Evolutionary conservation across 192 early-diverging fungal species (phyloP), one percentile per base, ranked within the genome.

Genomic region (Coemansia sp.): DNA sequence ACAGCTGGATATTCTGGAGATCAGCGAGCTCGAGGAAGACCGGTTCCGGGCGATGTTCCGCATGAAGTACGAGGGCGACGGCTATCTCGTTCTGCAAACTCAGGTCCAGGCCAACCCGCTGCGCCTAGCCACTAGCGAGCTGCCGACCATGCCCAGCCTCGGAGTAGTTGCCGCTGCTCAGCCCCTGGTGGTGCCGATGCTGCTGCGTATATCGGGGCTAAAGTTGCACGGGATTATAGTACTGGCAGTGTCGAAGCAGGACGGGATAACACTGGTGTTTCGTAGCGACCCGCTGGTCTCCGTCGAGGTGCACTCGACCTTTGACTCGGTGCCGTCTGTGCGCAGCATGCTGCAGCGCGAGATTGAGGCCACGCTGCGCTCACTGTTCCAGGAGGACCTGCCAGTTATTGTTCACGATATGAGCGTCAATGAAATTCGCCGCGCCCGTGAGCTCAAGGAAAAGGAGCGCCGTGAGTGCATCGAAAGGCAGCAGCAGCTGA

Each of bases 1-100:
- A 18, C 95, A 98, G 53, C 84, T 99, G 34, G 97, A 99, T 64
- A 95, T 99, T 70, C 77, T 99, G 10, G 97, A 99, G 61, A 97
- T 99, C 68, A 91, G 94, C 45, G 97, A 99, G 61, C 85, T 99
- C 16, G 88, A 90, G n/a, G 88, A 88, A 47, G 95, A 98, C 70
- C 86, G 91, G 52, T 98, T 98, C 77, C 88, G 93, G 45, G 97
- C 89, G 5, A 95, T 98, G 65, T 99, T 99, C 83, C 93, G 94
- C 58, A 84, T 99, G 72, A 88, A 85, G 31, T 99, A 99, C 73
- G 85, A 82, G 58, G 96, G 97, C 12, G 95, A 99, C 76, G 96
- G 95, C 41, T 89, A 88, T 65, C 84, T 99, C 21, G 92, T 91
- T 10, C 77, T 98, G 55, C 89, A 95, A 66, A 97, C 95, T 1